Evolutionary conservation across 1,284 basidiomycete genomes (phyloP).

Genomic region (Ceratorhiza oryzae-sativae): DNA sequence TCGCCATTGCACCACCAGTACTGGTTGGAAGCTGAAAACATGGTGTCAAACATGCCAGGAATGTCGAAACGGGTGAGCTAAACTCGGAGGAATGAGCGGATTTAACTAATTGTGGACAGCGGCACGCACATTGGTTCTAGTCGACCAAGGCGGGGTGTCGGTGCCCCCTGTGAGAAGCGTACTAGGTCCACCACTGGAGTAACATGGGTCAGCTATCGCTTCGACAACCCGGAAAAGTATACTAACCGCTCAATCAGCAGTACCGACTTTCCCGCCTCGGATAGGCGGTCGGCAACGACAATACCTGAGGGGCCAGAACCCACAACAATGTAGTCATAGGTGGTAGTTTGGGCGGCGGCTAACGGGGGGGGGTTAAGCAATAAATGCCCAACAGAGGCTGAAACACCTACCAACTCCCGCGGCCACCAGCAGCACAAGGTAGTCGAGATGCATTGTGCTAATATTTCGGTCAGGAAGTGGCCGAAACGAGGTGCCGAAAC

Average conservation of each 20-base stretch:
- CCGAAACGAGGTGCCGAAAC: not conserved
- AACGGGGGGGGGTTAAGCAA: too few species aligned
- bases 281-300: constrained; percentile 63
- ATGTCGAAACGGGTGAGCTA: constrained; percentile 70
- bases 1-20: constrained; percentile 61
- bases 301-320: constrained; percentile 63
- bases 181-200: constrained; percentile 61
- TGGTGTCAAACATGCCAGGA: constrained; percentile 68
- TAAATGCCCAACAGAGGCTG: not conserved
- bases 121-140: constrained; percentile 57
- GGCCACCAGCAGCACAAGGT: not conserved
- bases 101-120: not conserved
- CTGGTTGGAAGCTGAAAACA: constrained; percentile 64
- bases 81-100: constrained; percentile 7
- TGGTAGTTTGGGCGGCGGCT: not conserved
- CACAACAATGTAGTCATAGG: constrained; percentile 64
- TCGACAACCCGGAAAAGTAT: not conserved
- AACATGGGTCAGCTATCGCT: too few species aligned
- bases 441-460: not conserved
- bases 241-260: constrained; percentile 34
- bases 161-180: constrained; percentile 65
- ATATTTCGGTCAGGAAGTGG: not conserved
- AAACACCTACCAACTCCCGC: not conserved
- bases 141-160: constrained; percentile 61
- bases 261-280: constrained; percentile 60